A percentile compares a stretch with the other conserved stretches of the same genome.
These are phyloP conservation scores for Aphanoascus verrucosus DNA, from an alignment of 2,329 filamentous ascomycete species.

Conservation along the genomic window DNA sequence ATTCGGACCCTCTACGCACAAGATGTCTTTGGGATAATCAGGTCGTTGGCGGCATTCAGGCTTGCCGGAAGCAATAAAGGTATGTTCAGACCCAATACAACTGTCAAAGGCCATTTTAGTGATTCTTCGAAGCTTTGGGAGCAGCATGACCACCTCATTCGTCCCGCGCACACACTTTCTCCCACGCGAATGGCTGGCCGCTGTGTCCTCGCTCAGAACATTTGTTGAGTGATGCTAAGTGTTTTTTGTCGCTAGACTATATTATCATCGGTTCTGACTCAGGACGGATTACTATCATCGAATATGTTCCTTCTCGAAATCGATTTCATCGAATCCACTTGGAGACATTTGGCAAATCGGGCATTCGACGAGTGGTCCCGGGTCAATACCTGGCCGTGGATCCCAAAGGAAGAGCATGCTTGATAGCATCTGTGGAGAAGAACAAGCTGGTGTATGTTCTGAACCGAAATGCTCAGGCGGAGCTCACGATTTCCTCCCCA, in stretches of 20 bases:
- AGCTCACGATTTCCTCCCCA: constrained; percentile 92
- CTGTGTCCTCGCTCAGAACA: constrained; percentile 8
- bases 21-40: constrained; percentile 92
- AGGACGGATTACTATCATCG: constrained; percentile 84
- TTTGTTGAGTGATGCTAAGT: constrained; percentile 35
- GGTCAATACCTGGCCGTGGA: constrained; percentile 94
- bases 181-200: constrained; percentile 13
- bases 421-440: constrained; percentile 92
- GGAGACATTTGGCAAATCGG: constrained; percentile 97
- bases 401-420: constrained; percentile 86
- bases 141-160: constrained; percentile 38
- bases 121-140: constrained; percentile 53
- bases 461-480: constrained; percentile 86
- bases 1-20: constrained; percentile 78
- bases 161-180: constrained; percentile 9
- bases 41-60: constrained; percentile 76
- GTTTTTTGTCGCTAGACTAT: constrained; percentile 56
- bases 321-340: constrained; percentile 81
- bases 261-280: constrained; percentile 94
- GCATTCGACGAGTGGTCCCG: constrained; percentile 81
- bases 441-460: constrained; percentile 99
- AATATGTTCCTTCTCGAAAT: constrained; percentile 79
- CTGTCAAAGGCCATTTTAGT: constrained; percentile 51
- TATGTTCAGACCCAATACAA: constrained; percentile 42
- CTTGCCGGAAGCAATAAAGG: constrained; percentile 92